Percentiles rank a stretch among this genome's conserved stretches.
phyloP scores from a whole-genome alignment of 306 rosid genomes.

The Cotoneaster glaucophyllus region DNA sequence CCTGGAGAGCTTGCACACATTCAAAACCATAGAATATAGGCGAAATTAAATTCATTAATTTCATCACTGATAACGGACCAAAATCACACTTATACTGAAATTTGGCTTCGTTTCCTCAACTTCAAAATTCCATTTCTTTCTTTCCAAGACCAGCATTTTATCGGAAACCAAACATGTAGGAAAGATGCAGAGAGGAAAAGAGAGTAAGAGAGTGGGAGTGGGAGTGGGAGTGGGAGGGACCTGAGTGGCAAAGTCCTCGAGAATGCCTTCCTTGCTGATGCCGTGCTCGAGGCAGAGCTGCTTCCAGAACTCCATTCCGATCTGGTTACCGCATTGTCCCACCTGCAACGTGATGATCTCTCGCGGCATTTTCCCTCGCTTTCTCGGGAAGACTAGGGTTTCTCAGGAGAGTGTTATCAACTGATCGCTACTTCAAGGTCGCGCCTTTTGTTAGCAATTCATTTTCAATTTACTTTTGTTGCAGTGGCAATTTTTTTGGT shows the following conservation, averaged over 20 bases:
- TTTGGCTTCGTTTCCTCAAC: neutral
- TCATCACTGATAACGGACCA: neutral
- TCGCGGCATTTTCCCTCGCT: slow-evolving; percentile 60
- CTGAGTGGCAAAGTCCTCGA: slow-evolving; percentile 98
- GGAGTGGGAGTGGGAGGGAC: slow-evolving; percentile 19
- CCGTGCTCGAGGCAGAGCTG: slow-evolving; percentile 99
- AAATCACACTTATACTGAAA: neutral
- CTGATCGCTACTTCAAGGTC: neutral
- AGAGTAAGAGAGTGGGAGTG: neutral
- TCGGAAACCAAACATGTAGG: neutral
- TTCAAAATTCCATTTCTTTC: neutral
- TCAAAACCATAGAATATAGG: neutral
- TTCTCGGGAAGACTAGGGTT: slow-evolving; percentile 47
- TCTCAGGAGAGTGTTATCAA: neutral
- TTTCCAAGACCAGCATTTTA: neutral
- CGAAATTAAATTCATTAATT: neutral
- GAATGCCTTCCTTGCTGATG: slow-evolving; percentile 95
- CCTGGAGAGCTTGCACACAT: neutral
- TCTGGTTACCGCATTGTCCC: slow-evolving; percentile 99
- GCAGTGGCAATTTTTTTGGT: neutral
- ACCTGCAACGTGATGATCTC: slow-evolving; percentile 96
- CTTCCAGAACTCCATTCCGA: slow-evolving; percentile 99
- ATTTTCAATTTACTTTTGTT: too few relatives aligned
- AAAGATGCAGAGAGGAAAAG: neutral
- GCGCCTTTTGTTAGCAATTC: neutral